phyloP scores from a whole-genome alignment of 2,329 filamentous ascomycete species.

The Pezicula carpinea region DNA sequence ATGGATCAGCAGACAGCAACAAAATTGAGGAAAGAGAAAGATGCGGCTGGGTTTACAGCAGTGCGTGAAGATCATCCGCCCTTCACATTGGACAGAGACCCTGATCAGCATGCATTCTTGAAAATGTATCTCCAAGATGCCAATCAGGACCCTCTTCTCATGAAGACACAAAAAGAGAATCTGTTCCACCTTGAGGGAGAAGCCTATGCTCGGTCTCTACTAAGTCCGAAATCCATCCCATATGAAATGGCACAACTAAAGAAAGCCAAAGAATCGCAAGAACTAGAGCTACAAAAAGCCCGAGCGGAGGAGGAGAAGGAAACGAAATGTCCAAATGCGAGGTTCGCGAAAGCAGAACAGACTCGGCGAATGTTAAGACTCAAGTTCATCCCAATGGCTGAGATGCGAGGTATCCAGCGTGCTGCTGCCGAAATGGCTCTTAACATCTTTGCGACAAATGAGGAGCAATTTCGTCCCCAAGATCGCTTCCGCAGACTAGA shows the following conservation, averaged over 20 bases:
- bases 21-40: constrained; percentile 7
- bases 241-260: too few relatives aligned
- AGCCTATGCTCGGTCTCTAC: constrained; percentile 19
- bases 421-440: constrained; percentile 23
- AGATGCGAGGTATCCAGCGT: constrained; percentile 22
- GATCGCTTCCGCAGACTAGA: constrained; percentile 21
- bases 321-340: not conserved
- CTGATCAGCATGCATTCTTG: constrained; percentile 17
- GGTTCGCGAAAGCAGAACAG: not conserved
- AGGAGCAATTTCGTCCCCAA: constrained; percentile 24
- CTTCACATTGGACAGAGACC: constrained; percentile 15
- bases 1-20: constrained; percentile 7
- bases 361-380: not conserved
- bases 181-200: constrained; percentile 16
- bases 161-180: constrained; percentile 14
- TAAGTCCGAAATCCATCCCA: constrained; percentile 9
- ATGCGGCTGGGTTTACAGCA: constrained; percentile 5
- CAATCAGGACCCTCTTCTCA: constrained; percentile 8
- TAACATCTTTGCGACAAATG: constrained; percentile 22
- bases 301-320: not conserved
- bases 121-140: constrained; percentile 13
- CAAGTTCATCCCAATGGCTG: constrained; percentile 21
- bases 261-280: too few relatives aligned
- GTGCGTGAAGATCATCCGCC: constrained; percentile 19
- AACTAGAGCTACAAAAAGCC: not conserved